phyloP scores from a whole-genome alignment of 768 basidiomycete species.

The Trametes gibbosa region DNA sequence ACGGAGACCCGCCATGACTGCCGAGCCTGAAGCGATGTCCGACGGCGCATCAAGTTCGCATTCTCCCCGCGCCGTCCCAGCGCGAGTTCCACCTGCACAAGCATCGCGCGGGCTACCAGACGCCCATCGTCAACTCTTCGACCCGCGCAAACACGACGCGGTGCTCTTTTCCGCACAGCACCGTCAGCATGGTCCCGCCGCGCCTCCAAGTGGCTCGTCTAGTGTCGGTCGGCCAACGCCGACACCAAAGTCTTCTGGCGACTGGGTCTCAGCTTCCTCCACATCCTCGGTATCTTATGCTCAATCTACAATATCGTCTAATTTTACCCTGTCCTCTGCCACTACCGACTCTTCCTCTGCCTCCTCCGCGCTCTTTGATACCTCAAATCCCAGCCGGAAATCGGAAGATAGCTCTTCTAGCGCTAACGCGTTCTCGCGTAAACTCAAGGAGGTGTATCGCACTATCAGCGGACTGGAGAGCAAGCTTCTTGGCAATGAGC shows the following conservation, averaged over 20 bases:
- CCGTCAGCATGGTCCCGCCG: conserved; percentile 38
- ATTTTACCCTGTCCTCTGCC: conserved; percentile 68
- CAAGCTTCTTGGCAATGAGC: conserved; percentile 54
- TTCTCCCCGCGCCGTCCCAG: conserved; percentile 32
- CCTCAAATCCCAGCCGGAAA: conserved; percentile 46
- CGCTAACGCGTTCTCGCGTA: conserved; percentile 65
- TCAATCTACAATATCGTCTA: conserved; percentile 62
- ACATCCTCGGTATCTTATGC: conserved; percentile 63
- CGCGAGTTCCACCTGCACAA: conserved; percentile 32
- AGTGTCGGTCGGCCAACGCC: conserved; percentile 40
- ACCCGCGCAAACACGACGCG: conserved; percentile 89
- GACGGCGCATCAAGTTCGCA: conserved; percentile 57
- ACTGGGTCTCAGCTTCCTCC: conserved; percentile 73
- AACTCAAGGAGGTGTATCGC: conserved; percentile 83
- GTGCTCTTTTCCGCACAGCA: conserved; percentile 73
- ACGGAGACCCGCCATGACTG: conserved; percentile 46
- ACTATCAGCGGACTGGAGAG: conserved; percentile 77
- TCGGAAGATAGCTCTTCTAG: conserved; percentile 38
- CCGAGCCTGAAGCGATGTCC: conserved; percentile 66
- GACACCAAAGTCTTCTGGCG: conserved; percentile 61
- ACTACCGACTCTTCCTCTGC: conserved; percentile 76
- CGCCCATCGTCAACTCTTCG: conserved; percentile 64
- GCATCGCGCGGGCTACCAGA: conserved; percentile 33
- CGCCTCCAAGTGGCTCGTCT: conserved; percentile 3
- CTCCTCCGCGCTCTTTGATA: conserved; percentile 68